These are phyloP conservation scores for Xylariaceae sp. DNA, from an alignment of 2,329 filamentous ascomycete species.

Conservation along the genomic window DNA sequence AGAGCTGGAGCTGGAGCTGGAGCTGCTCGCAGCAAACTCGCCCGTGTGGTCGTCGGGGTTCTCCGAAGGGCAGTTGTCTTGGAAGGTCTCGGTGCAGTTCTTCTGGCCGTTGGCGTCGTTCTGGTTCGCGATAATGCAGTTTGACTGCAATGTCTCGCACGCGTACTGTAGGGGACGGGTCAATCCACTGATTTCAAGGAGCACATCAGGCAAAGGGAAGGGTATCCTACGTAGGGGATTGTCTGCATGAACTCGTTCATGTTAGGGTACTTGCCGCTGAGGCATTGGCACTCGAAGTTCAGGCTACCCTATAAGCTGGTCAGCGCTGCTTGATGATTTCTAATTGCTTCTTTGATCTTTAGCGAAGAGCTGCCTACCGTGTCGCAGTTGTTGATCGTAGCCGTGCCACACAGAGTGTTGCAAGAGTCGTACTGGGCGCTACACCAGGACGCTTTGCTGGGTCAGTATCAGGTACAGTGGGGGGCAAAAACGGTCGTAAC, in stretches of 20 bases:
- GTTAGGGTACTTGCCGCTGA: slow-evolving; percentile 40
- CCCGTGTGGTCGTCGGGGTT: slow-evolving; percentile 28
- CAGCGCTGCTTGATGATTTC: no score
- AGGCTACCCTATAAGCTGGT: slow-evolving; percentile 29
- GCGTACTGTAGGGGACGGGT: slow-evolving; percentile 33
- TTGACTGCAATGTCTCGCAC: slow-evolving; percentile 39
- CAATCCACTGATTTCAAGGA: slow-evolving; percentile 5
- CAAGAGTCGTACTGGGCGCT: slow-evolving; percentile 43
- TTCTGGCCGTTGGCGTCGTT: slow-evolving; percentile 35
- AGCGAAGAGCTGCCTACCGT: slow-evolving; percentile 35
- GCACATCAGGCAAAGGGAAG: not conserved
- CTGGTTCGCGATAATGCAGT: slow-evolving; percentile 38
- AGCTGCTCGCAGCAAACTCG: slow-evolving; percentile 21
- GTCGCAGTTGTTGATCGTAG: slow-evolving; percentile 36
- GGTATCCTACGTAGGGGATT: slow-evolving; percentile 28
- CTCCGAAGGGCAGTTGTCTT: slow-evolving; percentile 39
- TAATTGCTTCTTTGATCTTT: no score
- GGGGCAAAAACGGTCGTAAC: slow-evolving; percentile 10
- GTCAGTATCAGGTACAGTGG: slow-evolving; percentile 10
- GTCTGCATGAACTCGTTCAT: slow-evolving; percentile 48
- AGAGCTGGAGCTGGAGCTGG: slow-evolving; percentile 19
- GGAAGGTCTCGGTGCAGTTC: slow-evolving; percentile 41
- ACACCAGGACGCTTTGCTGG: slow-evolving; percentile 41
- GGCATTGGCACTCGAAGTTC: slow-evolving; percentile 41
- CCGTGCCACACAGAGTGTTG: slow-evolving; percentile 36